Evolutionary conservation across 2,329 filamentous ascomycete species (phyloP).

Genomic region (Fusarium pseudograminearum): DNA sequence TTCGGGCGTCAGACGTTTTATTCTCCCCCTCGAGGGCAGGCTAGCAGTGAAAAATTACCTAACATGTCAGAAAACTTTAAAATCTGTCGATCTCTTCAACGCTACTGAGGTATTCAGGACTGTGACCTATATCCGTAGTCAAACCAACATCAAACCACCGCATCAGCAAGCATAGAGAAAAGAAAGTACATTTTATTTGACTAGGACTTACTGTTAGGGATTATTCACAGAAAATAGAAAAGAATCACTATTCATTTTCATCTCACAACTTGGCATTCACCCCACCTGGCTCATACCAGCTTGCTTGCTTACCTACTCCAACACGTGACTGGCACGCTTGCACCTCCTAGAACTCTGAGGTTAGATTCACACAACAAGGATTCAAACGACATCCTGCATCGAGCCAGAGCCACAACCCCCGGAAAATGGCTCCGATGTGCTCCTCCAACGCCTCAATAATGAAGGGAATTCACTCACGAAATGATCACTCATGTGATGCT

Average conservation of each 20-base stretch:
- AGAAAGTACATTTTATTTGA: background rate
- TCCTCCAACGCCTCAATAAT: conserved; percentile 16
- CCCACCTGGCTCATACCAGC: background rate
- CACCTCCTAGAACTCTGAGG: conserved; percentile 19
- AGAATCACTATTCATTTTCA: background rate
- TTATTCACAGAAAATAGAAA: background rate
- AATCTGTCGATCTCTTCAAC: background rate
- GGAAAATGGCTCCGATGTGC: conserved; percentile 29
- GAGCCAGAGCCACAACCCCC: conserved; percentile 36
- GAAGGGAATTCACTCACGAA: background rate
- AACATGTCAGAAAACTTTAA: background rate
- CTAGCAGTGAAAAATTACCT: background rate
- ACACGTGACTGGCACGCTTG: conserved; percentile 39
- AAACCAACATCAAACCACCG: background rate
- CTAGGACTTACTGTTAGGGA: background rate
- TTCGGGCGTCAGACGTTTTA: too few species aligned
- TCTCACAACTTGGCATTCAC: background rate
- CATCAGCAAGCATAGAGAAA: background rate
- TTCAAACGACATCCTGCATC: conserved; percentile 41
- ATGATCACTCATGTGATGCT: conserved; percentile 6
- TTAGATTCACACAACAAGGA: conserved; percentile 43
- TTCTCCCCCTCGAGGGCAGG: too few species aligned
- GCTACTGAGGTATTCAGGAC: background rate
- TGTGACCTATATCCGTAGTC: background rate
- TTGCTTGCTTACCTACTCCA: background rate